These are phyloP conservation scores for Aphelidium insulamus DNA, from an alignment of 371 early-diverging fungal species.

Conservation along the genomic window DNA sequence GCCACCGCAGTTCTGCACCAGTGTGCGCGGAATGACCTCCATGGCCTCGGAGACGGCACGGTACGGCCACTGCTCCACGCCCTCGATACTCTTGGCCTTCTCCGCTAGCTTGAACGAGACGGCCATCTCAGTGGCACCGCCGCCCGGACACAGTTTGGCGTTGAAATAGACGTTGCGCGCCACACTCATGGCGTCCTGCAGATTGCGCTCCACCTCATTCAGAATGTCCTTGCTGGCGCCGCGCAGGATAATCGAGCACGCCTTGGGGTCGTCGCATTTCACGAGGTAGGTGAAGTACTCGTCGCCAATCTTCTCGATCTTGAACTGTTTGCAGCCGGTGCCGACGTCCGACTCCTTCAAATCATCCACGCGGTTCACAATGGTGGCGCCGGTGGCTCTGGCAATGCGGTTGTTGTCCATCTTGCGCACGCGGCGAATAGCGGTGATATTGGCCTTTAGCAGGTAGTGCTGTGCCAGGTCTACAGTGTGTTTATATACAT, in stretches of 20 bases:
- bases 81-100: constrained; percentile 70
- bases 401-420: constrained; percentile 97
- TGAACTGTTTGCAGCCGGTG: constrained; percentile 81
- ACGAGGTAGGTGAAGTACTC: constrained; percentile 94
- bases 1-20: constrained; percentile 96
- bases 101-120: constrained; percentile 66
- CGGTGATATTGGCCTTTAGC: constrained; percentile 93
- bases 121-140: constrained; percentile 99
- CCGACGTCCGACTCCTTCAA: constrained; percentile 90
- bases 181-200: constrained; percentile 97
- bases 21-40: constrained; percentile 94
- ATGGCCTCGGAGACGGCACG: constrained; percentile 82
- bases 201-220: constrained; percentile 97
- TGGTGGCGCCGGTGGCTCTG: constrained; percentile 93
- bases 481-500: background rate
- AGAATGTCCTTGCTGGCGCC: constrained; percentile 97
- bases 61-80: constrained; percentile 92
- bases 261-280: constrained; percentile 91
- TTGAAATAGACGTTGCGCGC: constrained; percentile 94
- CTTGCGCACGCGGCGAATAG: constrained; percentile 96
- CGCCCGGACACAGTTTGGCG: constrained; percentile 88
- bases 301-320: constrained; percentile 95
- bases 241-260: constrained; percentile 93
- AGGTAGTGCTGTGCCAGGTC: constrained; percentile 96
- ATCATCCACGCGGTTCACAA: constrained; percentile 94